phyloP scores from a whole-genome alignment of 2,329 filamentous ascomycete genomes.

The Didymosphaeria variabile region DNA sequence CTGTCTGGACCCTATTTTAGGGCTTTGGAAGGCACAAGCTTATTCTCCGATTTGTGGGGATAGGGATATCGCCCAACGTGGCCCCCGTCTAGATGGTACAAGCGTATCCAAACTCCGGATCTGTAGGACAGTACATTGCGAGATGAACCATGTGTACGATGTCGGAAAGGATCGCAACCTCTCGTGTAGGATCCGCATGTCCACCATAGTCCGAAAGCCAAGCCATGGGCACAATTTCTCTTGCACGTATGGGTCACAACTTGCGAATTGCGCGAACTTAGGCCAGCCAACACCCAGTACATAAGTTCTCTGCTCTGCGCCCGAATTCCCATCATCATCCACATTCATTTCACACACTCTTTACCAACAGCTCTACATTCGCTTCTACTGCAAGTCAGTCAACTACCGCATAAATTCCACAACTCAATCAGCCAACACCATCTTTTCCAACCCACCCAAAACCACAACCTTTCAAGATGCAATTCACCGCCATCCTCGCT shows the following conservation, averaged over 20 bases:
- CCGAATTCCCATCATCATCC: not conserved
- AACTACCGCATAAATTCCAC: not conserved
- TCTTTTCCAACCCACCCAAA: not conserved
- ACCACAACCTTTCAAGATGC: not conserved
- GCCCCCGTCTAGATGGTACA: not conserved
- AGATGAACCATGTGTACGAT: no score
- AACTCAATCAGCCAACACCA: not conserved
- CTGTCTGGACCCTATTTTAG: not conserved
- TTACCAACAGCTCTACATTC: not conserved
- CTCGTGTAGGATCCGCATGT: no score
- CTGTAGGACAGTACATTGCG: no score
- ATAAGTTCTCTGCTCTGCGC: not conserved
- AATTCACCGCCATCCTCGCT: not conserved
- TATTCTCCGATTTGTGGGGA: constrained; percentile 1
- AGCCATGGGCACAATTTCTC: no score
- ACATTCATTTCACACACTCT: constrained; percentile 2
- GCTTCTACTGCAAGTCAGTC: not conserved
- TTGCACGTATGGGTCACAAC: no score
- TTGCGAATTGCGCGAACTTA: no score
- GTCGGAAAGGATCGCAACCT: no score
- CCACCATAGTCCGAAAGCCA: no score
- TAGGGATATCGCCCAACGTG: not conserved
- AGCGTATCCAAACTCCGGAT: no score
- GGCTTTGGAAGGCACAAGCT: not conserved
- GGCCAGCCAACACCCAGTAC: not conserved